phyloP scores from a whole-genome alignment of 2,329 filamentous ascomycete genomes.

The Colletotrichum somersetense region DNA sequence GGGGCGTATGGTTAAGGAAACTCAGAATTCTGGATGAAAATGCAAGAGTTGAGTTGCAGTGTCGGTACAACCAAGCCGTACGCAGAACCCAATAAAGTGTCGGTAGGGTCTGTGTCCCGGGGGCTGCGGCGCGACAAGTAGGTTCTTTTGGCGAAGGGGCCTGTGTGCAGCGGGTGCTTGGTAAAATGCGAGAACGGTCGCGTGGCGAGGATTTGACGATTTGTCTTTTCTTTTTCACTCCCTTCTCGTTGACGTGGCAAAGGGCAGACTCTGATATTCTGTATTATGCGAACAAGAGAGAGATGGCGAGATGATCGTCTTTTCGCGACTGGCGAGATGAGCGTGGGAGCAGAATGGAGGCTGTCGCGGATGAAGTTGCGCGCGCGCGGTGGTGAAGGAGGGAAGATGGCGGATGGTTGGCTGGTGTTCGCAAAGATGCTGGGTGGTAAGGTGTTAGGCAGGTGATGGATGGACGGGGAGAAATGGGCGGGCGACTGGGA shows the following conservation, averaged over 20 bases:
- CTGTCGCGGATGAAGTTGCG: constrained; percentile 36
- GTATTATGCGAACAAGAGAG: background rate
- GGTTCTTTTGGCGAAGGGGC: constrained; percentile 32
- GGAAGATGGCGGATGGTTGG: constrained; percentile 43
- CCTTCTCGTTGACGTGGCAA: constrained; percentile 15
- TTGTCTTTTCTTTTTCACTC: background rate
- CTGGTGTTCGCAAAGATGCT: constrained; percentile 38
- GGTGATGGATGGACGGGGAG: constrained; percentile 39
- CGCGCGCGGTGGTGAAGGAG: constrained; percentile 39
- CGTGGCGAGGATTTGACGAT: constrained; percentile 24
- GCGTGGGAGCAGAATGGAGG: constrained; percentile 27
- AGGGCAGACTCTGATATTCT: background rate
- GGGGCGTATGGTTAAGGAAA: constrained; percentile 39
- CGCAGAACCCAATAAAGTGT: constrained; percentile 33
- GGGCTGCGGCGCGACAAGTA: constrained; percentile 30
- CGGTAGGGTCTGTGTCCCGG: constrained; percentile 38
- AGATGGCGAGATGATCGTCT: constrained; percentile 4
- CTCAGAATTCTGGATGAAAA: constrained; percentile 39
- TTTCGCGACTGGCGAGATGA: constrained; percentile 10
- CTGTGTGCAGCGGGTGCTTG: constrained; percentile 29
- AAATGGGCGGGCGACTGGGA: constrained; percentile 40
- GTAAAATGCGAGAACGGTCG: constrained; percentile 24
- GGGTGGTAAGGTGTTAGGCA: constrained; percentile 27
- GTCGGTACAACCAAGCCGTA: constrained; percentile 40
- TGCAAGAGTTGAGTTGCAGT: constrained; percentile 41